Percentiles rank a stretch among this genome's conserved stretches.
These are phyloP conservation scores for Cercospora berteroae DNA, from an alignment of 2,329 filamentous ascomycete genomes.

Conservation along the genomic window DNA sequence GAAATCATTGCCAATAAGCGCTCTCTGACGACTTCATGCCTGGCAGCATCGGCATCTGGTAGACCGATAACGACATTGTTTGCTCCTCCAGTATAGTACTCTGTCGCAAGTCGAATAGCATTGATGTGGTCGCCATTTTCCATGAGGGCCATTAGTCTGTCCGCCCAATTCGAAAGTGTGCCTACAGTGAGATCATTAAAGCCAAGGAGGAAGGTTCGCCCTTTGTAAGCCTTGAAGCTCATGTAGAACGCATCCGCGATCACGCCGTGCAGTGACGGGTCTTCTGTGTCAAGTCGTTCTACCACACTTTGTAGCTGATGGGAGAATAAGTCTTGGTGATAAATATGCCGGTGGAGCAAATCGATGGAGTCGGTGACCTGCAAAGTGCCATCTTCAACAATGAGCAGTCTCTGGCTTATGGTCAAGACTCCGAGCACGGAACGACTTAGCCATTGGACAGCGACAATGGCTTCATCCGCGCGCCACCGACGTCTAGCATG, in stretches of 20 bases:
- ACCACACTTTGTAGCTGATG: constrained; percentile 79
- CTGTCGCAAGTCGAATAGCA: constrained; percentile 84
- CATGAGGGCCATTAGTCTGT: constrained; percentile 89
- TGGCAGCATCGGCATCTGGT: constrained; percentile 72
- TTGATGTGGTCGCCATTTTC: constrained; percentile 94
- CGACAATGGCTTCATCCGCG: constrained; percentile 91
- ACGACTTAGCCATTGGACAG: constrained; percentile 92
- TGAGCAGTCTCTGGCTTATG: constrained; percentile 87
- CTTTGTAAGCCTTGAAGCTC: constrained; percentile 95
- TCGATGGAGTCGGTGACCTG: constrained; percentile 94
- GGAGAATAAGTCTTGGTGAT: constrained; percentile 87
- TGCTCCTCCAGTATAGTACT: constrained; percentile 86
- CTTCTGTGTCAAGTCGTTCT: constrained; percentile 83
- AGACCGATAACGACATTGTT: constrained; percentile 92
- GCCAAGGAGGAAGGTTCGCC: constrained; percentile 86
- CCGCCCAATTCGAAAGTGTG: constrained; percentile 93
- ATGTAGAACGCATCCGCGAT: constrained; percentile 97
- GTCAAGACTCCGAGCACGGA: constrained; percentile 90
- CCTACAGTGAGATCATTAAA: constrained; percentile 91
- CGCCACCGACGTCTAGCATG: constrained; percentile 83
- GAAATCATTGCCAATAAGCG: constrained; percentile 91
- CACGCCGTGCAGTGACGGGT: constrained; percentile 87
- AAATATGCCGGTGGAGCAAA: constrained; percentile 86
- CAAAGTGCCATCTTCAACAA: constrained; percentile 85
- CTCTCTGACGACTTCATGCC: constrained; percentile 80